Conservation (phyloP, 2,329 filamentous ascomycete genomes). For the Hymenoscyphus fraxineus region DNA sequence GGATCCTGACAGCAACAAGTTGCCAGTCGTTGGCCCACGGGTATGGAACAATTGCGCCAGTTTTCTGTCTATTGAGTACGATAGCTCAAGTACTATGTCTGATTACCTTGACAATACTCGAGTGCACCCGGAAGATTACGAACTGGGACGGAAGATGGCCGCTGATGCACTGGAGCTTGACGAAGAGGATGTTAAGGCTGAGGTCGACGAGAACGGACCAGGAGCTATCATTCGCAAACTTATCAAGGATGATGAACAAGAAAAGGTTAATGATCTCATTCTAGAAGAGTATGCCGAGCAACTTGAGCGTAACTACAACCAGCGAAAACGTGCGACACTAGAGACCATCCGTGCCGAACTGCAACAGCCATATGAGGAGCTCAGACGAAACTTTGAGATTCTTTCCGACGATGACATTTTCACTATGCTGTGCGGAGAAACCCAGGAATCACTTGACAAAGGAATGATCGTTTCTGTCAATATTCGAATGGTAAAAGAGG, state of each 20-base stretch:
- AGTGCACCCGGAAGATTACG: slow-evolving; percentile 97
- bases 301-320: slow-evolving; percentile 86
- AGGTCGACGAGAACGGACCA: slow-evolving; percentile 83
- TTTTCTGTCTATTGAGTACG: slow-evolving; percentile 87
- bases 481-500: slow-evolving; percentile 82
- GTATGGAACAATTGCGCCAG: slow-evolving; percentile 98
- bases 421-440: slow-evolving; percentile 95
- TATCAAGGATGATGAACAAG: slow-evolving; percentile 90
- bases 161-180: slow-evolving; percentile 94
- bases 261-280: slow-evolving; percentile 93
- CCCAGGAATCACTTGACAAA: slow-evolving; percentile 72
- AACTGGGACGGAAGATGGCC: slow-evolving; percentile 96
- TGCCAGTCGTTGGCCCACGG: slow-evolving; percentile 78
- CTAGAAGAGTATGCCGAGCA: slow-evolving; percentile 97
- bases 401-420: slow-evolving; percentile 78
- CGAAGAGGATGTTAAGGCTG: slow-evolving; percentile 95
- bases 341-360: slow-evolving; percentile 95
- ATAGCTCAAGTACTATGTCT: slow-evolving; percentile 73
- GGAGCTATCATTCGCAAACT: slow-evolving; percentile 91
- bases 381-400: slow-evolving; percentile 73
- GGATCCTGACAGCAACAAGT: slow-evolving; percentile 73
- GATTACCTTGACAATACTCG: slow-evolving; percentile 96
- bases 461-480: slow-evolving; percentile 92
- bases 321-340: slow-evolving; percentile 90
- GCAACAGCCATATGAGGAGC: slow-evolving; percentile 88